Evolutionary conservation across 805 yeast genomes (phyloP).

Genomic region (Ogataea nitratoaversa): DNA sequence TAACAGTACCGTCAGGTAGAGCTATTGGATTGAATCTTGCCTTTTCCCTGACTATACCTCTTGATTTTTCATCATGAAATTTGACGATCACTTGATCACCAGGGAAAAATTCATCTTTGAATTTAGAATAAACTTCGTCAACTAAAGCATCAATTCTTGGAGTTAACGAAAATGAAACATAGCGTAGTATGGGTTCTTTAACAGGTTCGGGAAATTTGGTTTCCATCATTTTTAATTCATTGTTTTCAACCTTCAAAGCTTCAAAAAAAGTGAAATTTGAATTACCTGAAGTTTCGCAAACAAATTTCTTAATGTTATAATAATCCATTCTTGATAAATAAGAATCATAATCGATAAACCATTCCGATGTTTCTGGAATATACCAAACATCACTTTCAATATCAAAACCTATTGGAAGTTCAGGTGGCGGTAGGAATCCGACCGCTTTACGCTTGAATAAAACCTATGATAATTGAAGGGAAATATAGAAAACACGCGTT

Average conservation of each 20-base stretch:
- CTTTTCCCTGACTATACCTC: conserved; percentile 77
- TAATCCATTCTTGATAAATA: conserved; percentile 70
- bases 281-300: conserved; percentile 94
- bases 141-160: conserved; percentile 83
- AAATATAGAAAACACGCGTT: conserved; percentile 1
- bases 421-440: conserved; percentile 50
- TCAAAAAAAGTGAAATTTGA: conserved; percentile 88
- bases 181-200: conserved; percentile 86
- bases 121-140: conserved; percentile 74
- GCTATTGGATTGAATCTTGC: conserved; percentile 63
- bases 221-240: conserved; percentile 63
- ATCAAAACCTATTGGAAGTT: conserved; percentile 51
- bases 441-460: conserved; percentile 73
- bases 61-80: conserved; percentile 36
- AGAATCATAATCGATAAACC: conserved; percentile 75
- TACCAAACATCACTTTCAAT: conserved; percentile 66
- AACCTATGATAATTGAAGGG: no score
- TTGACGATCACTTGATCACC: conserved; percentile 78
- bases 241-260: conserved; percentile 73
- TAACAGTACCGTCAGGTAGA: conserved; percentile 31
- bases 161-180: conserved; percentile 73
- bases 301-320: conserved; percentile 72
- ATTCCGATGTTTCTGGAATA: conserved; percentile 83
- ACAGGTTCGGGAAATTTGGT: conserved; percentile 84
- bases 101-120: conserved; percentile 83